Base-by-base conservation (phyloP, 345 rosid genomes). In the Rhizophora mangle region DNA sequence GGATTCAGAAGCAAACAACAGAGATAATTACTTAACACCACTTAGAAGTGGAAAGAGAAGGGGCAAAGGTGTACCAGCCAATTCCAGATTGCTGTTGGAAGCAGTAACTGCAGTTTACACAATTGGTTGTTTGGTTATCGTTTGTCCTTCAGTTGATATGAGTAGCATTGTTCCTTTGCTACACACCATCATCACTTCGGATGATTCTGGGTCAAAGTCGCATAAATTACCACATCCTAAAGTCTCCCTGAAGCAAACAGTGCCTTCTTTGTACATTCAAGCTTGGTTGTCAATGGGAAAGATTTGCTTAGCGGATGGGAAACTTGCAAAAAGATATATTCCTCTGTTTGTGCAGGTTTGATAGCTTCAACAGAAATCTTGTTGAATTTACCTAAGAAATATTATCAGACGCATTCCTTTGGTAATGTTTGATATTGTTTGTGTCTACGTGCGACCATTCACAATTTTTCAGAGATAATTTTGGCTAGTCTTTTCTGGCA, bases 201-300 rank as follows among this genome's bases (percentile, higher is more conserved):
- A 88, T 70, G 78, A 82, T 76, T 70, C 89, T 53, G 86, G 85
- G 70, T 76, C 86, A 32, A 91, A 89, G 72, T 76, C 83, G 76
- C 86, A 83, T 66, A 89, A 78, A 74, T 70, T 91, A 67, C 86
- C 87, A 13, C 82, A 82, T 60, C 74, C 84, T 72, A 63, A 76
- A 61, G 77, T 80, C 74, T 84, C 87, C 78, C 65, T 88, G 72
- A 89, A 87, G 79, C 88, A 86, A 68, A 76, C 75, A 60, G 87
- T 88, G 8, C 93, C 86, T 71, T 80, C 93, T 63, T 75, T 91
- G 69, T 91, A 88, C 70, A 84, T 87, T 66, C 97, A 87, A 78
- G 89, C 92, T 46, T 91, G 98, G 98, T 73, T 91, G 78, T 83
- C 96, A 39, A 84, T 94, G 97, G 97, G 95, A 72, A 94, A 94